Conservation (phyloP, 2,329 filamentous ascomycete species). For the Zelopaecilomyces penicillatus region DNA sequence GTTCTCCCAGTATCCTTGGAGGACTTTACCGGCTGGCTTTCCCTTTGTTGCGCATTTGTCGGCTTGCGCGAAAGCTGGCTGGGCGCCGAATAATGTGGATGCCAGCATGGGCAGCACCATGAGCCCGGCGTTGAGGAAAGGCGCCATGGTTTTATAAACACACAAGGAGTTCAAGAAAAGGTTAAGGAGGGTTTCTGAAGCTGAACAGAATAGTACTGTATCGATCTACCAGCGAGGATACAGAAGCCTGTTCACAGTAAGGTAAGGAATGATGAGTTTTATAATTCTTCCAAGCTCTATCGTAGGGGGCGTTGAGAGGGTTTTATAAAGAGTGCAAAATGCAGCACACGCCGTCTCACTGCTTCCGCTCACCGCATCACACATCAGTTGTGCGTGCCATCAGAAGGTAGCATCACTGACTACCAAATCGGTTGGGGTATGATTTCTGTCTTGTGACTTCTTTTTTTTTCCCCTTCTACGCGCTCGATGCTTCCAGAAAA, state of each 20-base stretch:
- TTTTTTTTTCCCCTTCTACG: too few relatives aligned
- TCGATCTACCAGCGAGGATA: not conserved
- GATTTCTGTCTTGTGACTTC: too few relatives aligned
- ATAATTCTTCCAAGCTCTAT: not conserved
- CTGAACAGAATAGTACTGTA: not conserved
- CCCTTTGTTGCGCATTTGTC: slow-evolving; percentile 24
- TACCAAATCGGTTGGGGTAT: too few relatives aligned
- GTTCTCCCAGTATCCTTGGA: slow-evolving; percentile 29
- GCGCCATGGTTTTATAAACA: slow-evolving; percentile 7
- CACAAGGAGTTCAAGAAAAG: not conserved
- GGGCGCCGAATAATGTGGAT: slow-evolving; percentile 7
- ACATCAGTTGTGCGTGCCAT: not conserved
- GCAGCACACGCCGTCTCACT: not conserved
- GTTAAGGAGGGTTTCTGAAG: not conserved
- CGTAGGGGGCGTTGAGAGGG: not conserved
- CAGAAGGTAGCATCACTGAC: not conserved
- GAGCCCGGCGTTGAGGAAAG: slow-evolving; percentile 11
- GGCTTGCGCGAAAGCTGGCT: slow-evolving; percentile 10
- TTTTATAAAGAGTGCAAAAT: not conserved
- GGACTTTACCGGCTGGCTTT: slow-evolving; percentile 23
- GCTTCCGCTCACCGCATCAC: not conserved
- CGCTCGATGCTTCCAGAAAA: too few relatives aligned
- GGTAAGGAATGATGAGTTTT: not conserved
- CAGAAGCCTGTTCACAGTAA: not conserved
- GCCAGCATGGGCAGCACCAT: slow-evolving; percentile 9